Evolutionary conservation across 2,329 filamentous ascomycete species (phyloP).

Genomic region (Clarireedia sp.): DNA sequence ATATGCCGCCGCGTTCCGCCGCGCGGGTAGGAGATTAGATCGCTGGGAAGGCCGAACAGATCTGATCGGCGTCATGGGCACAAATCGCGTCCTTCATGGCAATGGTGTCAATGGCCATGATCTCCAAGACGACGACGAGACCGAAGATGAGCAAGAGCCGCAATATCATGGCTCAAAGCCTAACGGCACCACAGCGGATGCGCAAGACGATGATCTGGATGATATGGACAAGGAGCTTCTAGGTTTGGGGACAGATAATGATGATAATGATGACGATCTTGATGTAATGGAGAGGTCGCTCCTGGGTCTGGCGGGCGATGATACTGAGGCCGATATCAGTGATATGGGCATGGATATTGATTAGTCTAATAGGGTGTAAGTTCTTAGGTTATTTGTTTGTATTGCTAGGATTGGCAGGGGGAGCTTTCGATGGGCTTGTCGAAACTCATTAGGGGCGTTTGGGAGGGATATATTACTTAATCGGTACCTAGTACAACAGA

Average conservation of each 20-base stretch:
- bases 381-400: not conserved
- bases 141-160: slow-evolving; percentile 30
- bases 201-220: slow-evolving; percentile 41
- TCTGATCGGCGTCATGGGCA: slow-evolving; percentile 26
- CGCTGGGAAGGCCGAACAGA: slow-evolving; percentile 53
- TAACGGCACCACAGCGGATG: slow-evolving; percentile 23
- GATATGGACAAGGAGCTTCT: slow-evolving; percentile 47
- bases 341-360: slow-evolving; percentile 26
- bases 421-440: slow-evolving; percentile 6
- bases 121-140: slow-evolving; percentile 25
- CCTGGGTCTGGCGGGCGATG: slow-evolving; percentile 26
- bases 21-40: slow-evolving; percentile 55
- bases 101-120: slow-evolving; percentile 19
- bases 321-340: slow-evolving; percentile 29
- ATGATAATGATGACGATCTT: slow-evolving; percentile 36
- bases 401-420: slow-evolving; percentile 1
- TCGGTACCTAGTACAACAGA: too few species aligned
- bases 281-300: slow-evolving; percentile 39
- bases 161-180: slow-evolving; percentile 29
- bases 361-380: too few species aligned
- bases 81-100: slow-evolving; percentile 20
- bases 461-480: not conserved
- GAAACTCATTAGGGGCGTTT: slow-evolving; percentile 1
- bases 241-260: slow-evolving; percentile 37
- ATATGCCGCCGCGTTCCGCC: slow-evolving; percentile 58